Conservation (phyloP, 2,329 filamentous ascomycete genomes). For the Lecanosticta acicola region DNA sequence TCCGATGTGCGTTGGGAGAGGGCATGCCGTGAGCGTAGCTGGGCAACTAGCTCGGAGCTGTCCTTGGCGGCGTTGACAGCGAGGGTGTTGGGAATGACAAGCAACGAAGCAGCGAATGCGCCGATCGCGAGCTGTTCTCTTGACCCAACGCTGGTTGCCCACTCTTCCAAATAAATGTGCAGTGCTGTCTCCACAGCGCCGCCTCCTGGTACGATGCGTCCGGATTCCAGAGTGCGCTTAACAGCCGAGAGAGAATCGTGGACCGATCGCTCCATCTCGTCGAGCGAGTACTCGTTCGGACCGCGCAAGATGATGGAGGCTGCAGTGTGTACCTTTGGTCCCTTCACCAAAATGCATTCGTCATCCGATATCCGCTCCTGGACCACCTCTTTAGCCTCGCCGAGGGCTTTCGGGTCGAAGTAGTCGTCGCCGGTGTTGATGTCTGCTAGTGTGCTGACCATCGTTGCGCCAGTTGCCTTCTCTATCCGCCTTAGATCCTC, state of each 20-base stretch:
- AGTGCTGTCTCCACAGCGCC: constrained; percentile 97
- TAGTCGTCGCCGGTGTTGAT: constrained; percentile 88
- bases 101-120: constrained; percentile 91
- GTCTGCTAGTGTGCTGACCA: constrained; percentile 90
- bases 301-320: constrained; percentile 95
- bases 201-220: constrained; percentile 91
- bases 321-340: constrained; percentile 87
- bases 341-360: constrained; percentile 94
- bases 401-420: constrained; percentile 85
- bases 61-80: constrained; percentile 97
- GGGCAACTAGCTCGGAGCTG: constrained; percentile 87
- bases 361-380: constrained; percentile 98
- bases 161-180: constrained; percentile 98
- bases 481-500: constrained; percentile 94
- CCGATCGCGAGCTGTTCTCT: constrained; percentile 96
- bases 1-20: constrained; percentile 88
- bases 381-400: constrained; percentile 89
- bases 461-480: constrained; percentile 87
- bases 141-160: constrained; percentile 90
- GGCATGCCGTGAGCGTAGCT: constrained; percentile 89
- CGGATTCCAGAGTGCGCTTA: constrained; percentile 93
- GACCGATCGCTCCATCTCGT: constrained; percentile 98
- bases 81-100: constrained; percentile 91
- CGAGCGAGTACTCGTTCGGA: constrained; percentile 90
- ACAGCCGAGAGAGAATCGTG: constrained; percentile 96